These are phyloP conservation scores for Pulveroboletus sp. DNA, from an alignment of 768 basidiomycete species.

Conservation along the genomic window DNA sequence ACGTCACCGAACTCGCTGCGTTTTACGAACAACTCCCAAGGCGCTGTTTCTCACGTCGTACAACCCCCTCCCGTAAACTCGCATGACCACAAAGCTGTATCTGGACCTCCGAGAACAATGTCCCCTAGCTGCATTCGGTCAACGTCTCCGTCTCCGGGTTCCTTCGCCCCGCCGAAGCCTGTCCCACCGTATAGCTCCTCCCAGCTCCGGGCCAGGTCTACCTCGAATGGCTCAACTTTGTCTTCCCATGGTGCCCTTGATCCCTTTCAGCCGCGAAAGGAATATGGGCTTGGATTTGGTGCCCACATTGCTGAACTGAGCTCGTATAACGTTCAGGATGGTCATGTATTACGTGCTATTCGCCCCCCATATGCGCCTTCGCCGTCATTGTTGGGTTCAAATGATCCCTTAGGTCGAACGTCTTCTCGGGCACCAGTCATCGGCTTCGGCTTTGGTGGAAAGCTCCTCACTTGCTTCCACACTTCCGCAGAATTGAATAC, in stretches of 20 bases:
- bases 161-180: conserved; percentile 35
- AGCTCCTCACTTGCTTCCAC: conserved; percentile 85
- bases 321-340: conserved; percentile 19
- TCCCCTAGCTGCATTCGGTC: conserved; percentile 28
- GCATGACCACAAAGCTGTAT: conserved; percentile 19
- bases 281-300: conserved; percentile 25
- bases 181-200: conserved; percentile 13
- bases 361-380: conserved; percentile 76
- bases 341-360: conserved; percentile 31
- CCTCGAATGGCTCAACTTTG: conserved; percentile 43
- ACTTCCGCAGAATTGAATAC: conserved; percentile 59
- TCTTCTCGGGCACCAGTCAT: conserved; percentile 72
- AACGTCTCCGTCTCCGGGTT: conserved; percentile 28
- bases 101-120: conserved; percentile 27
- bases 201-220: conserved; percentile 36
- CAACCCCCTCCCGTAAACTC: conserved; percentile 11
- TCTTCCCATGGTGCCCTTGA: conserved; percentile 29
- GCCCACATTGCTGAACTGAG: conserved; percentile 18
- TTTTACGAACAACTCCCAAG: conserved; percentile 16
- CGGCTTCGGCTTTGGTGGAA: conserved; percentile 93
- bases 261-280: conserved; percentile 22
- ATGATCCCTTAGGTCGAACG: conserved; percentile 77
- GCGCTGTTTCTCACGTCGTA: conserved; percentile 5
- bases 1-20: conserved; percentile 26
- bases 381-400: conserved; percentile 74